Evolutionary conservation across 371 early-diverging fungal genomes (phyloP).

Genomic region (Coemansia sp.): DNA sequence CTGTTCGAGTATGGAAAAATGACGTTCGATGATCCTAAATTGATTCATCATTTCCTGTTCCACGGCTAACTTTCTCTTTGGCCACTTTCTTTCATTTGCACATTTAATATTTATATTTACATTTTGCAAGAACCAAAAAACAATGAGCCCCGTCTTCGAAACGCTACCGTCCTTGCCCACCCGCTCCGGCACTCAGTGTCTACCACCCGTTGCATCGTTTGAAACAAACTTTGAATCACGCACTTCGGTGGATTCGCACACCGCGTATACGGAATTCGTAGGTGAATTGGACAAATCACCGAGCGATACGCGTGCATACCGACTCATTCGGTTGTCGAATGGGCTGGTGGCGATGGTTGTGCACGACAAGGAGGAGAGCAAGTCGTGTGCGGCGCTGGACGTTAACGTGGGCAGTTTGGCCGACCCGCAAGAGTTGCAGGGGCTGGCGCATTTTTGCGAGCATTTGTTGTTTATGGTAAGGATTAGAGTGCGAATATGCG

Average conservation of each 20-base stretch:
- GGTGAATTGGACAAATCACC: constrained; percentile 52
- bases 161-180: constrained; percentile 20
- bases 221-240: constrained; percentile 25
- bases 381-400: constrained; percentile 87
- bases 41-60: not conserved
- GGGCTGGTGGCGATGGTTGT: constrained; percentile 78
- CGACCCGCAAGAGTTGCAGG: constrained; percentile 78
- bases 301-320: constrained; percentile 79
- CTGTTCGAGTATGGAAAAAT: too few relatives aligned
- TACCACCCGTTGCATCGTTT: constrained; percentile 33
- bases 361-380: constrained; percentile 79
- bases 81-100: not conserved
- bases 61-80: not conserved
- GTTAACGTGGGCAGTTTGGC: constrained; percentile 90
- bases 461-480: constrained; percentile 90
- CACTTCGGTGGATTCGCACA: not conserved
- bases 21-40: too few relatives aligned
- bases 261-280: constrained; percentile 23
- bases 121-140: not conserved
- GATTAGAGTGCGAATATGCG: constrained; percentile 13
- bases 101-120: too few relatives aligned
- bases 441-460: constrained; percentile 98
- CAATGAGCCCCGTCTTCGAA: constrained; percentile 26
- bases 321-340: constrained; percentile 78
- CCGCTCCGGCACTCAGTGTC: constrained; percentile 19